Evolutionary conservation across 345 rosid species (phyloP), one percentile per base, ranked within the genome.

Genomic region (Bruguiera gymnorhiza): DNA sequence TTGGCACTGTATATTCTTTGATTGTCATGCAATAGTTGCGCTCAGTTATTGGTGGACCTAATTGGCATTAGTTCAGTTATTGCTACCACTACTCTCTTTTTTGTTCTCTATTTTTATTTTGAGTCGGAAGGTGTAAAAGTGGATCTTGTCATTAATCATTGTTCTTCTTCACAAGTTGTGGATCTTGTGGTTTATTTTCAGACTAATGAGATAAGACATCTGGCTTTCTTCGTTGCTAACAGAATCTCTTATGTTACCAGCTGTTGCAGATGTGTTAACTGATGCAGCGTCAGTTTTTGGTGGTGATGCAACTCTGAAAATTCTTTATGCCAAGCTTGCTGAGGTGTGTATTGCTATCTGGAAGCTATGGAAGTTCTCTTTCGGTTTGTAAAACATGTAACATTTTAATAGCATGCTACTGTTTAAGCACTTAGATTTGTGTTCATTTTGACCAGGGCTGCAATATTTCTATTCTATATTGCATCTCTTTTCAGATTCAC

Each of bases 231-330:
- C 50, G 59, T 66, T 19, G 69, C 83, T 88, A 75, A 89, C 69
- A 34, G 70, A 76, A 62, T 81, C 60, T 81, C 65, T 78, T 71
- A 71, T 85, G 75, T 77, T 83, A 63, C 66, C 84, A 95, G 99
- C 97, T 86, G 96, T 92, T 76, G 97, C 96, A 82, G 98, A 95
- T 75, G 97, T 90, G 67, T 80, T 95, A 82, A 85, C 75, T 29
- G 98, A 95, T 74, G 97, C 96, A 50, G 99, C 99, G 13, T 84
- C 86, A 73, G 93, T 92, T 77, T 81, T 95, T 77, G 93, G 96
- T 64, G 98, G 99, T 80, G 99, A 90, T 71, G 80, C 87, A 23
- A 89, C 88, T 10, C 83, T 95, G 71, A 88, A 81, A 83, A 92
- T 95, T 84, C 92, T 95, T 50, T 89, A 85, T 51, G 65, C 85